Evolutionary conservation across 139 green algal genomes (phyloP).

Genomic region (Spirogloea muscicola): DNA sequence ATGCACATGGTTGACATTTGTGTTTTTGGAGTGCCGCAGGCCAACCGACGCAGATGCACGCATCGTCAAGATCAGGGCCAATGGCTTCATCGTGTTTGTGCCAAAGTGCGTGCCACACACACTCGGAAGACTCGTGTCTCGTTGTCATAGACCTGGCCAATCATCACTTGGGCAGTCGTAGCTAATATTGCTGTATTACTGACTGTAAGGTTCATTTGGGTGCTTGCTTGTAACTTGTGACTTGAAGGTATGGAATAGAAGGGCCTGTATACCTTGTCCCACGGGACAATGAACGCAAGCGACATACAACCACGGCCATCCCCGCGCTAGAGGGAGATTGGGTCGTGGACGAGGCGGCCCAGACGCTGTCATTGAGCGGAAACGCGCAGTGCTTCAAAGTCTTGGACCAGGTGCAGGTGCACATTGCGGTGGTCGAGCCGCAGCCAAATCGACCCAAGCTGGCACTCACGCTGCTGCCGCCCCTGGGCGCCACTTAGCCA

Average conservation of each 20-base stretch:
- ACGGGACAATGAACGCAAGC: conserved; percentile 38
- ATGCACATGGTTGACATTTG: conserved; percentile 16
- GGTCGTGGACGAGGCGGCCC: conserved; percentile 64
- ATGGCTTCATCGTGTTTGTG: conserved; percentile 92
- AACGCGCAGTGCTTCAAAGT: conserved; percentile 22
- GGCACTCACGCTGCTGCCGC: conserved; percentile 16
- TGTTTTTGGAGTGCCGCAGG: not conserved
- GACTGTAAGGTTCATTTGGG: too few species aligned
- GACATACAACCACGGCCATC: conserved; percentile 13
- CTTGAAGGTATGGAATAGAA: conserved; percentile 87
- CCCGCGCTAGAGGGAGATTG: not conserved
- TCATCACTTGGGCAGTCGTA: too few species aligned
- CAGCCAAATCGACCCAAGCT: conserved; percentile 42
- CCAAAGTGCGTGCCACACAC: conserved; percentile 68
- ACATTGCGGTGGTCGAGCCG: conserved; percentile 46
- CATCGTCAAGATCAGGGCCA: conserved; percentile 68
- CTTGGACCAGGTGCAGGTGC: conserved; percentile 46
- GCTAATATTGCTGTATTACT: too few species aligned
- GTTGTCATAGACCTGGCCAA: too few species aligned
- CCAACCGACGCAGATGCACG: conserved; percentile 68
- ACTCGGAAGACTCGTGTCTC: too few species aligned
- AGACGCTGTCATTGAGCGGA: conserved; percentile 39
- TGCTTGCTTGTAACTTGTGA: not conserved
- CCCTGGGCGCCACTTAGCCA: too few species aligned
- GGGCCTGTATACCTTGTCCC: conserved; percentile 67